Evolutionary conservation across 192 early-diverging fungal genomes (phyloP).

Genomic region (Diversispora eburnea): DNA sequence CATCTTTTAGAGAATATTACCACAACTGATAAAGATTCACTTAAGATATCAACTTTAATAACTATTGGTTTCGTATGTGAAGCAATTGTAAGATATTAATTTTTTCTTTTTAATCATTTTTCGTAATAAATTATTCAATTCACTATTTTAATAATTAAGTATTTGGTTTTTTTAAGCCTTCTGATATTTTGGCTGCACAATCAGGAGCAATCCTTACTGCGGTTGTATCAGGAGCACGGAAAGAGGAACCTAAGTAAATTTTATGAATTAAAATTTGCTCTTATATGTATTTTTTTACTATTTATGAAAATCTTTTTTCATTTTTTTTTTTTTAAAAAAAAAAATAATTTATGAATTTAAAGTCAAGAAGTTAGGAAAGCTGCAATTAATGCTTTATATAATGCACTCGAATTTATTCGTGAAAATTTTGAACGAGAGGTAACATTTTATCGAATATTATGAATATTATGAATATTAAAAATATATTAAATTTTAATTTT

Average conservation of each 20-base stretch:
- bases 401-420: slow-evolving; percentile 93
- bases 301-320: background rate
- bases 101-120: background rate
- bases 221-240: slow-evolving; percentile 91
- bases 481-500: background rate
- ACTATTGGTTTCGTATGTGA: slow-evolving; percentile 96
- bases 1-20: slow-evolving; percentile 74
- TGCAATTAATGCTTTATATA: slow-evolving; percentile 86
- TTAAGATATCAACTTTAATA: slow-evolving; percentile 80
- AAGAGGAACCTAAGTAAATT: slow-evolving; percentile 74
- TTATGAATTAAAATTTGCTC: too few relatives aligned
- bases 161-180: slow-evolving; percentile 47
- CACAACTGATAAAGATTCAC: slow-evolving; percentile 59
- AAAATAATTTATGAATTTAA: background rate
- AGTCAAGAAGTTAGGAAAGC: slow-evolving; percentile 84
- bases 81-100: slow-evolving; percentile 59
- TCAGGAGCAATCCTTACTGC: slow-evolving; percentile 92
- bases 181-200: slow-evolving; percentile 74
- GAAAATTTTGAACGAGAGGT: slow-evolving; percentile 91
- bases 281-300: too few relatives aligned
- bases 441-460: background rate
- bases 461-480: background rate
- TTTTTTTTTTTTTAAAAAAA: background rate
- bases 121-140: background rate
- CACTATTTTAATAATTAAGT: background rate